phyloP scores from a whole-genome alignment of 2,329 filamentous ascomycete genomes.

The Aspergillus fructus region DNA sequence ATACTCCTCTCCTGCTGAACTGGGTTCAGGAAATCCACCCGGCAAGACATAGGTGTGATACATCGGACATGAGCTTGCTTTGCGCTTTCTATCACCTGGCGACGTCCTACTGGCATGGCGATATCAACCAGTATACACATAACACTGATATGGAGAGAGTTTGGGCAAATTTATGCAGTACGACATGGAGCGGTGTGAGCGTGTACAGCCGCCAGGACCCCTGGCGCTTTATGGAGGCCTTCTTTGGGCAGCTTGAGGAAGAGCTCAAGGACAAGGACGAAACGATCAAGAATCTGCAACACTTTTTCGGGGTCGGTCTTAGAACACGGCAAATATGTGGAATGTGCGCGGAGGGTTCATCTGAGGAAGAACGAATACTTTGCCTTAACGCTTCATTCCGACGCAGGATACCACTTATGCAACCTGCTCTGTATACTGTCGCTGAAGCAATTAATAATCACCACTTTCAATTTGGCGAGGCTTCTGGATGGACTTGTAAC shows the following conservation, averaged over 20 bases:
- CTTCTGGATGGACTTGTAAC: background rate
- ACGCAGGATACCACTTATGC: background rate
- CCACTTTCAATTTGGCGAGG: background rate
- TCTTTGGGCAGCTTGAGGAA: constrained; percentile 7
- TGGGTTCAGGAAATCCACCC: constrained; percentile 18
- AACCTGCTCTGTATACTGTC: background rate
- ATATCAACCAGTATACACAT: background rate
- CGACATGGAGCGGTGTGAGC: background rate
- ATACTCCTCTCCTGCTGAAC: constrained; percentile 25
- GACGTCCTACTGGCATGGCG: constrained; percentile 19
- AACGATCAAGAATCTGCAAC: background rate
- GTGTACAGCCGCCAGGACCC: constrained; percentile 17
- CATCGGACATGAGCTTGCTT: constrained; percentile 1
- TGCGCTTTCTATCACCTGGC: constrained; percentile 19
- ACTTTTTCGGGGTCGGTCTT: constrained; percentile 4
- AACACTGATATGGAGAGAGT: background rate
- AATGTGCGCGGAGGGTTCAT: background rate
- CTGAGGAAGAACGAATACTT: background rate
- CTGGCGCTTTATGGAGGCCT: constrained; percentile 16
- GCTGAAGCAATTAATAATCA: background rate
- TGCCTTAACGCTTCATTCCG: constrained; percentile 1
- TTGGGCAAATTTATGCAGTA: constrained; percentile 5
- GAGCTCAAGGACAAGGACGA: background rate
- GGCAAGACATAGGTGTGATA: background rate
- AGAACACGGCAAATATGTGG: constrained; percentile 2